These are phyloP conservation scores for Ascochyta lentis DNA, from an alignment of 2,329 filamentous ascomycete species.

Conservation along the genomic window DNA sequence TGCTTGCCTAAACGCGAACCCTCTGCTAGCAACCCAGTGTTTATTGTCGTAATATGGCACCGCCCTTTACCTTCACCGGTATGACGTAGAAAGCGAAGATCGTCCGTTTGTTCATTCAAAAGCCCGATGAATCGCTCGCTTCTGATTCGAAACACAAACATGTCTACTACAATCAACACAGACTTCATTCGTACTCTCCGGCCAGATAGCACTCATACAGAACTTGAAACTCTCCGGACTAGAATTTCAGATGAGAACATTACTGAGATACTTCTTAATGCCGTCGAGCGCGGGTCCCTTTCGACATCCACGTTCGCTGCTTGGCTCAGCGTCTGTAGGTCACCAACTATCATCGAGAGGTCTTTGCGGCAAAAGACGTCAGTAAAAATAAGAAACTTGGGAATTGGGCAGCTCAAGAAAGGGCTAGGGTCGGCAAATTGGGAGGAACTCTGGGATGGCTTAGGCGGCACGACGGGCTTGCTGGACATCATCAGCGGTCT, in stretches of 20 bases:
- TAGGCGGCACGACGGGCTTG: conserved; percentile 38
- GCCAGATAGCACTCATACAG: background rate
- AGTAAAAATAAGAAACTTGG: conserved; percentile 25
- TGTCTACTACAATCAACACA: background rate
- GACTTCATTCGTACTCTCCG: conserved; percentile 14
- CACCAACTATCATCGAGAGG: conserved; percentile 20
- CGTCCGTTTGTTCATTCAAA: background rate
- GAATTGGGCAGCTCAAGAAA: conserved; percentile 30
- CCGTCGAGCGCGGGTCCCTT: conserved; percentile 27
- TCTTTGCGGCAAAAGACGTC: conserved; percentile 36
- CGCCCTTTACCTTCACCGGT: background rate
- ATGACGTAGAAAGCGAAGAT: background rate
- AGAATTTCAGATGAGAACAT: conserved; percentile 2
- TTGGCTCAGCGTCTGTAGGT: conserved; percentile 36
- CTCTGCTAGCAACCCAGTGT: background rate
- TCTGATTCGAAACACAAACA: background rate
- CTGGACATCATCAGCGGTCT: conserved; percentile 30
- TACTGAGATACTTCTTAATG: conserved; percentile 16
- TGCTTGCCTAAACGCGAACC: background rate
- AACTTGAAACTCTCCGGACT: background rate
- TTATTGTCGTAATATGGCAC: background rate
- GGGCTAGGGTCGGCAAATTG: conserved; percentile 26
- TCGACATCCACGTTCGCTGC: conserved; percentile 24
- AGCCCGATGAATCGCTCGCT: background rate
- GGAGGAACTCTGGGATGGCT: conserved; percentile 33